Evolutionary conservation across 1,284 basidiomycete species (phyloP).

Genomic region (Agaricales sp.): DNA sequence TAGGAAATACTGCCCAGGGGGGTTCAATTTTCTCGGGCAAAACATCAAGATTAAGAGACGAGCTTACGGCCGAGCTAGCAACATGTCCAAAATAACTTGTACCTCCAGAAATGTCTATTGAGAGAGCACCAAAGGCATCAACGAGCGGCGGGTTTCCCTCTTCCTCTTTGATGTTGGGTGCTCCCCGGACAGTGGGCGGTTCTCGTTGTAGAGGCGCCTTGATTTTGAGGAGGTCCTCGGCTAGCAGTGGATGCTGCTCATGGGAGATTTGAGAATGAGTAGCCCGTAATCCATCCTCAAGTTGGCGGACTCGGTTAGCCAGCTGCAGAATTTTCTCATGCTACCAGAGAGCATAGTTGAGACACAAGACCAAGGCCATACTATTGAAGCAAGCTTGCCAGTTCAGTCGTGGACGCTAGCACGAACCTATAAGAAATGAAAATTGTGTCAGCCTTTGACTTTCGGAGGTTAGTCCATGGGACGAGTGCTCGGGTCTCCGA

Average conservation of each 20-base stretch:
- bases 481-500: too few species aligned
- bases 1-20: conserved; percentile 49
- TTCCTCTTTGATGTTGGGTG: conserved; percentile 36
- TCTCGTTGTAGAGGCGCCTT: conserved; percentile 68
- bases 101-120: conserved; percentile 56
- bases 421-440: conserved; percentile 46
- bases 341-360: background rate
- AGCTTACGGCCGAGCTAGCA: conserved; percentile 66
- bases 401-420: conserved; percentile 69
- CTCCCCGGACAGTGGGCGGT: conserved; percentile 13
- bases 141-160: conserved; percentile 60
- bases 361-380: background rate
- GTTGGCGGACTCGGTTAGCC: conserved; percentile 59
- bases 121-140: conserved; percentile 67
- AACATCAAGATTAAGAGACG: conserved; percentile 5
- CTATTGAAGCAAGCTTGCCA: conserved; percentile 16
- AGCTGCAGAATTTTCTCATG: conserved; percentile 75
- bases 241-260: conserved; percentile 56
- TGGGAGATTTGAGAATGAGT: conserved; percentile 48
- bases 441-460: too few species aligned
- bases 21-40: conserved; percentile 7
- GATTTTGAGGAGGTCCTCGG: conserved; percentile 58
- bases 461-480: too few species aligned
- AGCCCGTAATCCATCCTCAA: conserved; percentile 61
- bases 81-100: conserved; percentile 66